These are phyloP conservation scores for Diphasiastrum complanatum DNA, from an alignment of 83 land plant genomes.

Conservation along the genomic window DNA sequence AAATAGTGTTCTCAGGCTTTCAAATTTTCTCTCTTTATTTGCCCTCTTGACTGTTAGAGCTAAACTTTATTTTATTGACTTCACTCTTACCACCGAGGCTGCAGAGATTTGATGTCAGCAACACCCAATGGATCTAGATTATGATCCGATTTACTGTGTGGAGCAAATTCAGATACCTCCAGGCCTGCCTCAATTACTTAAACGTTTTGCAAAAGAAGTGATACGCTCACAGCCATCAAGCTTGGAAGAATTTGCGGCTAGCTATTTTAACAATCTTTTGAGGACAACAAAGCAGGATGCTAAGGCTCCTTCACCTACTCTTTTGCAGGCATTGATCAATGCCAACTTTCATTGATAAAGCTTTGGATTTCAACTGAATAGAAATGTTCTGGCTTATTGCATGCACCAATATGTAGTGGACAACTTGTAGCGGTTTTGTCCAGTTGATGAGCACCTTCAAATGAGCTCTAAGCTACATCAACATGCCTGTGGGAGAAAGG, in stretches of 20 bases:
- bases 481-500: too few relatives aligned
- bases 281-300: conserved; percentile 3
- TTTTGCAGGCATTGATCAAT: conserved; percentile 4
- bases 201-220: conserved; percentile 37
- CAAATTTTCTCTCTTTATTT: too few relatives aligned
- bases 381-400: not conserved
- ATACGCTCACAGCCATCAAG: conserved; percentile 28
- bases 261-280: conserved; percentile 26
- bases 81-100: too few relatives aligned
- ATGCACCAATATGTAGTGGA: not conserved
- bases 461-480: too few relatives aligned
- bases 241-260: conserved; percentile 31
- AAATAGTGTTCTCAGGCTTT: too few relatives aligned
- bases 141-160: conserved; percentile 40
- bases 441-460: too few relatives aligned
- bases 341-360: not conserved
- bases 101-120: too few relatives aligned
- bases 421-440: too few relatives aligned
- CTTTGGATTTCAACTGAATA: not conserved
- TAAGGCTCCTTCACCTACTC: conserved; percentile 14
- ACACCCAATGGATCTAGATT: too few relatives aligned
- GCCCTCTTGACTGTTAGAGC: too few relatives aligned
- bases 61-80: too few relatives aligned
- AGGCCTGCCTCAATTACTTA: conserved; percentile 31
- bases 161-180: conserved; percentile 41